These are phyloP conservation scores for Marasmius oreades DNA, from an alignment of 1,284 basidiomycete genomes.

Conservation along the genomic window DNA sequence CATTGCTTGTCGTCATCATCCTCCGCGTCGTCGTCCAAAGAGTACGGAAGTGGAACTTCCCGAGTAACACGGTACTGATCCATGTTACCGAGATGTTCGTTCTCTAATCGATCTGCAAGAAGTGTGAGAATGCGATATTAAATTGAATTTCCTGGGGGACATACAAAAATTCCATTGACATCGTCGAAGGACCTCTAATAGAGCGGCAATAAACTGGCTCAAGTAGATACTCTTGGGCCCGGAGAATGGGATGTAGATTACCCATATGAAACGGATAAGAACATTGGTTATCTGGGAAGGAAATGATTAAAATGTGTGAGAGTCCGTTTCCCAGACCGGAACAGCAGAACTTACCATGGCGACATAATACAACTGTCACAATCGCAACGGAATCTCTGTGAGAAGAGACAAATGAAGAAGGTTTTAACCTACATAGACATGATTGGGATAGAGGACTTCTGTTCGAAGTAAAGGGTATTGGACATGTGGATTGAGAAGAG, in stretches of 20 bases:
- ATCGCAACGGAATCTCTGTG: not conserved
- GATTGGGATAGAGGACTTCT: conserved; percentile 69
- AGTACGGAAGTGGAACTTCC: conserved; percentile 76
- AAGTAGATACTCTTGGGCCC: conserved; percentile 46
- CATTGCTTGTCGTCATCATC: conserved; percentile 16
- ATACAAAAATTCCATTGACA: conserved; percentile 93
- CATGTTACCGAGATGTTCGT: conserved; percentile 83
- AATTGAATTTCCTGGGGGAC: conserved; percentile 21
- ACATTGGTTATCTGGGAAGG: conserved; percentile 62
- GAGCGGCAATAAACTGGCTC: conserved; percentile 66
- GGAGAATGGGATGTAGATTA: conserved; percentile 67
- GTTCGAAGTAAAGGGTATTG: conserved; percentile 66
- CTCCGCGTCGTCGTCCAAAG: conserved; percentile 45
- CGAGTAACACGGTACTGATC: conserved; percentile 82
- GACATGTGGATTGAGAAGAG: conserved; percentile 60
- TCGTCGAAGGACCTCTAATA: conserved; percentile 78
- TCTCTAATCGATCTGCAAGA: conserved; percentile 69
- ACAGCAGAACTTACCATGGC: conserved; percentile 52
- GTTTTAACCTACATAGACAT: conserved; percentile 47
- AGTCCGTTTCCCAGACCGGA: not conserved
- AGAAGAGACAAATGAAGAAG: conserved; percentile 5
- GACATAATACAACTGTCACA: conserved; percentile 75
- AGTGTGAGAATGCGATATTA: conserved; percentile 3
- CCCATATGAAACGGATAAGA: conserved; percentile 78
- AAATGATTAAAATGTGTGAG: not conserved